A percentile compares a stretch with the other conserved stretches of the same genome.
These are phyloP conservation scores for Backusella mclennaniae DNA, from an alignment of 192 early-diverging fungal species.

Conservation along the genomic window DNA sequence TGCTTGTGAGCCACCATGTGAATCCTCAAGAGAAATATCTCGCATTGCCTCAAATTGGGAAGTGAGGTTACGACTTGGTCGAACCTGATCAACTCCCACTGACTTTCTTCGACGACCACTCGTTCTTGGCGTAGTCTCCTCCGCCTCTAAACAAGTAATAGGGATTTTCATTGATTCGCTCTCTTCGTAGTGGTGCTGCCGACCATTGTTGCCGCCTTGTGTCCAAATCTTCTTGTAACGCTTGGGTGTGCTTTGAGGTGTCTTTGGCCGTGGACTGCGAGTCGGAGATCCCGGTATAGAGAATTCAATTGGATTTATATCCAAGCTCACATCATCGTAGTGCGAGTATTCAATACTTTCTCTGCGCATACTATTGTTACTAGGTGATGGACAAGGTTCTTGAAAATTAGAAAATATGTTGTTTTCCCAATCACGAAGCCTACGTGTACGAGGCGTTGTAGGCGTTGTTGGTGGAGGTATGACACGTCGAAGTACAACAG, in stretches of 20 bases:
- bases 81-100: neutral
- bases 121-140: neutral
- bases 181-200: neutral
- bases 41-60: neutral
- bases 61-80: neutral
- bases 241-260: neutral
- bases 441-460: neutral
- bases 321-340: neutral
- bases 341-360: neutral
- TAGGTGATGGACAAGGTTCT: conserved; percentile 1
- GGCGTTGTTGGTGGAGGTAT: neutral
- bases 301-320: neutral
- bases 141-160: neutral
- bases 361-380: neutral
- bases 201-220: neutral
- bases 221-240: neutral
- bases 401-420: neutral
- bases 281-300: neutral
- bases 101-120: neutral
- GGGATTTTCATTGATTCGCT: neutral
- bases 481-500: conserved; percentile 5
- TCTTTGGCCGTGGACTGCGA: neutral
- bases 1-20: neutral
- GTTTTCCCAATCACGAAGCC: neutral
- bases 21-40: neutral